These are phyloP conservation scores for Delitschia confertaspora DNA, from an alignment of 495 filamentous ascomycete genomes.

Conservation along the genomic window DNA sequence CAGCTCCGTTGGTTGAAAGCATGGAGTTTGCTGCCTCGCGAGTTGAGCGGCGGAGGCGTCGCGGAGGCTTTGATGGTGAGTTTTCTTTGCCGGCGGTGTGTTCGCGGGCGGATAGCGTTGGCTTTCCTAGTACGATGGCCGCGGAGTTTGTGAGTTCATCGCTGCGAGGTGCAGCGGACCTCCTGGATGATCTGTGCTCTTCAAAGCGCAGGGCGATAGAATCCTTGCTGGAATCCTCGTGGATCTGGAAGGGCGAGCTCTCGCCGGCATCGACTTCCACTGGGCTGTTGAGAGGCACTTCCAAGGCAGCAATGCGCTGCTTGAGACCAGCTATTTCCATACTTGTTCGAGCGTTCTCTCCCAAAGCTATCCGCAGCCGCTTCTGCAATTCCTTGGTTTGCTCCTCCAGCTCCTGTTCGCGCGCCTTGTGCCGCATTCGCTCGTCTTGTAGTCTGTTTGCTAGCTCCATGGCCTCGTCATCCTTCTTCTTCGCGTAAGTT, in stretches of 20 bases:
- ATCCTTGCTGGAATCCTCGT: slow-evolving; percentile 19
- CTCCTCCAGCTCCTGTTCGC: slow-evolving; percentile 30
- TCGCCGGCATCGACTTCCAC: slow-evolving; percentile 3
- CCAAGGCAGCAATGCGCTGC: slow-evolving; percentile 14
- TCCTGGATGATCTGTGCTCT: neutral
- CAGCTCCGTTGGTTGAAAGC: too few relatives aligned
- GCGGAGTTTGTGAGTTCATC: neutral
- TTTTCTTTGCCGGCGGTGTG: slow-evolving; percentile 15
- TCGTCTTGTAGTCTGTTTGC: slow-evolving; percentile 61
- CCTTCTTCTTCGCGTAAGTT: slow-evolving; percentile 83
- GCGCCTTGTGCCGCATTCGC: slow-evolving; percentile 46
- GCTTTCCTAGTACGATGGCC: slow-evolving; percentile 3
- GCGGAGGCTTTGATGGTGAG: slow-evolving; percentile 17
- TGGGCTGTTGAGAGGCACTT: slow-evolving; percentile 11
- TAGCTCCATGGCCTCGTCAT: slow-evolving; percentile 65
- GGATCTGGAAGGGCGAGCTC: slow-evolving; percentile 15
- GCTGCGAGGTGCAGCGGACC: too few relatives aligned
- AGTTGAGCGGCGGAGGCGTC: slow-evolving; percentile 6
- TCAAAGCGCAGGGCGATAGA: neutral
- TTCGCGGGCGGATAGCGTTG: neutral
- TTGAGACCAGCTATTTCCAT: slow-evolving; percentile 26
- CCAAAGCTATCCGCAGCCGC: slow-evolving; percentile 22
- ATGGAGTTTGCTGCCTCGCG: too few relatives aligned
- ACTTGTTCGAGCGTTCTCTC: slow-evolving; percentile 20
- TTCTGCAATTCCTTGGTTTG: slow-evolving; percentile 32